Evolutionary conservation across 2,329 filamentous ascomycete genomes (phyloP).

Genomic region (Gremmenia infestans): DNA sequence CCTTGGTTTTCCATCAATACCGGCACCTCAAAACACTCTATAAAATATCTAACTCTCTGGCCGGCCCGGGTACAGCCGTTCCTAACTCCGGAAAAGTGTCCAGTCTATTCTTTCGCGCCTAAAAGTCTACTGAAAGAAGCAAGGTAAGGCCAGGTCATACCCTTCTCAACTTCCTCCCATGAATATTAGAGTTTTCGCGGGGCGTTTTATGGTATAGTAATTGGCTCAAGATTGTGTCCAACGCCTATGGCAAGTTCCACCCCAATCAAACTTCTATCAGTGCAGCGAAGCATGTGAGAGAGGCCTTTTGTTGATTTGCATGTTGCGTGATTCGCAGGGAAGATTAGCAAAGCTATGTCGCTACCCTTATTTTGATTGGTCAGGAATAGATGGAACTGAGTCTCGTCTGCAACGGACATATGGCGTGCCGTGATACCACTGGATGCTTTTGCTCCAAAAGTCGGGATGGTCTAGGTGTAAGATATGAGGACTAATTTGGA

Average conservation of each 20-base stretch:
- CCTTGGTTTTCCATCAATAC: too few species aligned
- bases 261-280: not conserved
- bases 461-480: too few species aligned
- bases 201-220: not conserved
- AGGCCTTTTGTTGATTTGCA: not conserved
- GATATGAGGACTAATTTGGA: too few species aligned
- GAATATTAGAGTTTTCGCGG: not conserved
- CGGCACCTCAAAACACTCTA: too few species aligned
- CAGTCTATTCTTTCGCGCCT: too few species aligned
- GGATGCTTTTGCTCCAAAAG: too few species aligned
- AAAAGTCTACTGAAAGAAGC: not conserved
- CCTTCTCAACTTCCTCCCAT: not conserved
- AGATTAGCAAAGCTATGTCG: constrained; percentile 6
- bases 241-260: not conserved
- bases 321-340: constrained; percentile 15
- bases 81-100: too few species aligned
- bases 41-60: too few species aligned
- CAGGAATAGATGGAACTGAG: not conserved
- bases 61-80: too few species aligned
- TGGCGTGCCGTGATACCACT: not conserved
- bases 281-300: not conserved
- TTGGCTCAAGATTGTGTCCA: too few species aligned
- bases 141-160: not conserved
- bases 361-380: not conserved
- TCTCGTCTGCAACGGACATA: not conserved